phyloP scores from a whole-genome alignment of 345 rosid genomes.

The Aegle marmelos region DNA sequence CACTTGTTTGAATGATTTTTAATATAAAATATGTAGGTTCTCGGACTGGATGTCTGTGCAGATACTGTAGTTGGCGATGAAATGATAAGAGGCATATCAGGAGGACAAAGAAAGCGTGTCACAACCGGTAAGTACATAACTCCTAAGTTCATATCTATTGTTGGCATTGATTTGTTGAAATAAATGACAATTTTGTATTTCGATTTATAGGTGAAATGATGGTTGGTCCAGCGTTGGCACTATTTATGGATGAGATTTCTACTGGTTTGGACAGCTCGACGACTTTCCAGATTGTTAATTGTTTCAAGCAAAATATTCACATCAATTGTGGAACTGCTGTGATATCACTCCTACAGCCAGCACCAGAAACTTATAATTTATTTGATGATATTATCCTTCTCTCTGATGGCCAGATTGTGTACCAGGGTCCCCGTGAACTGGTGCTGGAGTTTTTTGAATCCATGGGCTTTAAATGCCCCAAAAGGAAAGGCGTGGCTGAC shows the following conservation, averaged over 20 bases:
- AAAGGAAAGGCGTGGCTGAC: conserved; percentile 70
- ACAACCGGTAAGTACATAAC: background rate
- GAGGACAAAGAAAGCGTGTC: too few species aligned
- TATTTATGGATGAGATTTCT: conserved; percentile 70
- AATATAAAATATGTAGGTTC: conserved; percentile 27
- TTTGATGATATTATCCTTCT: conserved; percentile 66
- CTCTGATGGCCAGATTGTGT: conserved; percentile 57
- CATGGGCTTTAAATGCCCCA: conserved; percentile 65
- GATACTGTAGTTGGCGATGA: conserved; percentile 55
- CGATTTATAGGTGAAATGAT: too few species aligned
- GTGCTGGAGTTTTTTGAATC: conserved; percentile 48
- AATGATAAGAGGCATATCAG: conserved; percentile 23
- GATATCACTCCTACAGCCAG: background rate
- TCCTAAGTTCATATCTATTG: too few species aligned
- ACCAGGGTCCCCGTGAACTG: conserved; percentile 61
- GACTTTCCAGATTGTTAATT: conserved; percentile 57
- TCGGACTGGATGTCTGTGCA: conserved; percentile 61
- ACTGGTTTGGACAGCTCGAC: conserved; percentile 79
- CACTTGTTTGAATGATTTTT: background rate
- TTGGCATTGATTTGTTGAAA: too few species aligned
- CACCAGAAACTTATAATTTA: conserved; percentile 13
- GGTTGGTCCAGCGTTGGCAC: too few species aligned
- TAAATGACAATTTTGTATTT: conserved; percentile 8
- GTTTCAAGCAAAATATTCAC: conserved; percentile 46
- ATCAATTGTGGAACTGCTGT: conserved; percentile 43